phyloP scores from a whole-genome alignment of 2,329 filamentous ascomycete genomes.

The Penicillium corylophilum region DNA sequence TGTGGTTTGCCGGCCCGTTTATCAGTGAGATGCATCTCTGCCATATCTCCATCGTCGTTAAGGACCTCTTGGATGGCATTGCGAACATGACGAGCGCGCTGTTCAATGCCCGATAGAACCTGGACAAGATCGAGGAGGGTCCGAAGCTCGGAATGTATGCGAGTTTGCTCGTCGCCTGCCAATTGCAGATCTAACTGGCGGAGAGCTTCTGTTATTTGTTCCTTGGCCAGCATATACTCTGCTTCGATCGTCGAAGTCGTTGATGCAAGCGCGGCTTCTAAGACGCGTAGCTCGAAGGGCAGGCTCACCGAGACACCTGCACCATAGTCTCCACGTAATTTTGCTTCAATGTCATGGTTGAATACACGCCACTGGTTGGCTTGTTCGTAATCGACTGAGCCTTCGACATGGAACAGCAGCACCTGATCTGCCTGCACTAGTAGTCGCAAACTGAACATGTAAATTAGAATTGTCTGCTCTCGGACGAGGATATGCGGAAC shows the following conservation, averaged over 20 bases:
- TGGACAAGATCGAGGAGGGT: conserved; percentile 30
- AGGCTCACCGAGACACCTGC: conserved; percentile 18
- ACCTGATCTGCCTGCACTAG: background rate
- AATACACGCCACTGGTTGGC: background rate
- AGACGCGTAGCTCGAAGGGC: conserved; percentile 36
- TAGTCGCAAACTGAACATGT: background rate
- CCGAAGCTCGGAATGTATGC: conserved; percentile 20
- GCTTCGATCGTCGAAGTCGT: conserved; percentile 36
- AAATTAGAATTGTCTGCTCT: background rate
- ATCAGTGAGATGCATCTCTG: conserved; percentile 38
- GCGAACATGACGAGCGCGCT: conserved; percentile 36
- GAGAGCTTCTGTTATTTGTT: conserved; percentile 20
- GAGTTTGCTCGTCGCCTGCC: conserved; percentile 16
- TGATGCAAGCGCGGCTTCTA: conserved; percentile 37
- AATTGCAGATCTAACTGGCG: conserved; percentile 14
- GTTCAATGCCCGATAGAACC: conserved; percentile 28
- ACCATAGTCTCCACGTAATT: conserved; percentile 18
- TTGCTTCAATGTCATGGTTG: conserved; percentile 24
- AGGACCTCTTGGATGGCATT: conserved; percentile 35
- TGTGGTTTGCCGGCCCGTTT: conserved; percentile 29
- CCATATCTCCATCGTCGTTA: conserved; percentile 39
- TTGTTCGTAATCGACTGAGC: background rate
- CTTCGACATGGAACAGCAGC: background rate
- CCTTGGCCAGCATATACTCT: conserved; percentile 27
- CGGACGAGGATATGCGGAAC: background rate